Base-by-base conservation (phyloP, 345 rosid genomes). In the Boechera stricta region DNA sequence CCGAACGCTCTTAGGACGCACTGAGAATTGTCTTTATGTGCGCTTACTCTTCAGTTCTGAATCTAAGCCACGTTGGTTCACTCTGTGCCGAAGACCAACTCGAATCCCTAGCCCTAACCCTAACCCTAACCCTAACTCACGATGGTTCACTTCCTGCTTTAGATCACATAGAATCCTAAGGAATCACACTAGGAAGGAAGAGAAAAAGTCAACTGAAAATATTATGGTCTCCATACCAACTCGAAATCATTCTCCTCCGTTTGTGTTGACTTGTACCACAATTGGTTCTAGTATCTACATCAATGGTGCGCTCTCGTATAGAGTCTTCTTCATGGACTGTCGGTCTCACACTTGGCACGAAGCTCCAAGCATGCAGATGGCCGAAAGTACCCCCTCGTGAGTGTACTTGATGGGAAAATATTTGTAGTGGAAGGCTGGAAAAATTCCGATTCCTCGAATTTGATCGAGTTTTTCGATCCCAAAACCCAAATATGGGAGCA, bases 1-100 rank as follows among this genome's bases (percentile, higher is more conserved):
- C 16, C 16, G 16, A 16, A 39, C 15, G 8, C 29, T 28, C 26
- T 39, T 69, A 69, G 39, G 63, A 47, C 29, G 6, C 38, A 57
- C 54, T 5, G 55, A 44, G 54, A 70, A 6, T 56, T 56, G 74
- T 18, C 64, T 69, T 45, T 57, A 71, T 16, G 0, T 57, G 64
- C 10, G 39, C 31, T 55, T 29, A 57, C 1, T 24, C 42, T 44
- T 69, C 2, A 4, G 15, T 38, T 29, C 3, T 29, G 29, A 2
- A 6, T 6, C 6, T 56, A 11, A 7, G 1, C 29, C 29, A 55
- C 41, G 39, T 54, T 69, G 73, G 58, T 66, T 33, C 33, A 36
- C 48, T 67, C 39, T 67, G 5, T 35, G 35, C 21, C 21, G 13
- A 21, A 67, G 29, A 53, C 60, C 60, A 12, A 52, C 26, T 64